Conservation (phyloP, 2,329 filamentous ascomycete genomes). For the Pleoardoris graminearum region DNA sequence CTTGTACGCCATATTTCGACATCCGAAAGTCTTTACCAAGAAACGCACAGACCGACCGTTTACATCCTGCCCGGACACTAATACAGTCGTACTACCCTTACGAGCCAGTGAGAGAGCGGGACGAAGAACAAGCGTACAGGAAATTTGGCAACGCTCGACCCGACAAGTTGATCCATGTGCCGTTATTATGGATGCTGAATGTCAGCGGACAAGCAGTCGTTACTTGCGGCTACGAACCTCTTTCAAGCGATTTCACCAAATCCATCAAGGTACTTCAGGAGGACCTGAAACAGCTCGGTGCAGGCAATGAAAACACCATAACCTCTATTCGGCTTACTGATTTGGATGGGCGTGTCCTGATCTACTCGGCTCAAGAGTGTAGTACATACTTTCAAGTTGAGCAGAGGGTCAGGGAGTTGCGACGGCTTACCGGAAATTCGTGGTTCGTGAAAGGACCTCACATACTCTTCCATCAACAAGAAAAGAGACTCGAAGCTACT, state of each 20-base stretch:
- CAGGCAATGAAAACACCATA: constrained; percentile 5
- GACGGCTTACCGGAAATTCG: background rate
- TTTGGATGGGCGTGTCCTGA: constrained; percentile 22
- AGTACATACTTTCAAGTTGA: constrained; percentile 39
- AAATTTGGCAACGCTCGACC: constrained; percentile 24
- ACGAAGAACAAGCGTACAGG: constrained; percentile 35
- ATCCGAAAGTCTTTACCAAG: constrained; percentile 12
- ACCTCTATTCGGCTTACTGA: constrained; percentile 28
- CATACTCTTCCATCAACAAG: constrained; percentile 8
- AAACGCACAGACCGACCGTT: constrained; percentile 8
- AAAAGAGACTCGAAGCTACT: constrained; percentile 11
- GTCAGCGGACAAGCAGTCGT: constrained; percentile 29
- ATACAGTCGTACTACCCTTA: constrained; percentile 41
- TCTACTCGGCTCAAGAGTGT: constrained; percentile 27
- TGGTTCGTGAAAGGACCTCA: background rate
- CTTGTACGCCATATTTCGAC: constrained; percentile 34
- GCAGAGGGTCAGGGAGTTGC: constrained; percentile 29
- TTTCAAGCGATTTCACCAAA: constrained; percentile 28
- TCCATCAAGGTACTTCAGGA: constrained; percentile 31
- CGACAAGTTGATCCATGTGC: constrained; percentile 31
- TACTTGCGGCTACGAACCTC: constrained; percentile 30
- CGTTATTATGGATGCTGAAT: constrained; percentile 38
- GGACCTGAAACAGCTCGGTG: constrained; percentile 18
- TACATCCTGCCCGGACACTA: constrained; percentile 29
- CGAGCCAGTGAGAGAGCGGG: constrained; percentile 34